Conservation (phyloP, 257 asterid genomes). For the Nemophila menziesii region DNA sequence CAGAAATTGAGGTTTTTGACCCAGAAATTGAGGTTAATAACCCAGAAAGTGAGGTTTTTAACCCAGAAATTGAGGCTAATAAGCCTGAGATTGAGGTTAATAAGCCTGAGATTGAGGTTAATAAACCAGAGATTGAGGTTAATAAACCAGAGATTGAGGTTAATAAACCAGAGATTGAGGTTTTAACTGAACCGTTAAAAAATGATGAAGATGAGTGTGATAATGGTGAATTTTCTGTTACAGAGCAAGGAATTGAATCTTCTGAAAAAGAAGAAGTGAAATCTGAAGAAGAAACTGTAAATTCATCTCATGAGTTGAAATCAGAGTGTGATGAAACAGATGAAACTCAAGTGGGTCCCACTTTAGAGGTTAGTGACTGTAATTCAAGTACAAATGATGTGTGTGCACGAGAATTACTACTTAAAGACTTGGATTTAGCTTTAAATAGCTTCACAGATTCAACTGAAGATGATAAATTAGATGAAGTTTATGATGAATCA, state of each 20-base stretch:
- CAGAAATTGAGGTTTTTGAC: no score
- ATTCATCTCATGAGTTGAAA: conserved; percentile 8
- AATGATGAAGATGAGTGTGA: conserved; percentile 29
- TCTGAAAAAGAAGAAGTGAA: conserved; percentile 14
- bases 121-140: no score
- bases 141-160: no score
- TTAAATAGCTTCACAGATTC: conserved; percentile 35
- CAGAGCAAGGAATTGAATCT: conserved; percentile 26
- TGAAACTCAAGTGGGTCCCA: conserved; percentile 8
- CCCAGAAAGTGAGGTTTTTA: conserved; percentile 19
- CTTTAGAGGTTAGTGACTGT: conserved; percentile 11
- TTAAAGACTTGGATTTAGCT: conserved; percentile 62
- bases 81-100: neutral
- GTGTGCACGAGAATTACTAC: conserved; percentile 30
- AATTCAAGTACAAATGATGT: conserved; percentile 15
- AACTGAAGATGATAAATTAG: conserved; percentile 44
- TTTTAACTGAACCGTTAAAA: conserved; percentile 21
- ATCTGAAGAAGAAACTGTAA: conserved; percentile 7
- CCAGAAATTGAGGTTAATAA: no score
- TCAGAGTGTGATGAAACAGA: conserved; percentile 6
- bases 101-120: conserved; percentile 13
- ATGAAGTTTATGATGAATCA: conserved; percentile 35
- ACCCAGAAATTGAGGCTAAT: conserved; percentile 14
- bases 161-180: no score
- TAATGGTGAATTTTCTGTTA: conserved; percentile 25